Conservation (phyloP, 306 rosid genomes). For the Castanea sativa region DNA sequence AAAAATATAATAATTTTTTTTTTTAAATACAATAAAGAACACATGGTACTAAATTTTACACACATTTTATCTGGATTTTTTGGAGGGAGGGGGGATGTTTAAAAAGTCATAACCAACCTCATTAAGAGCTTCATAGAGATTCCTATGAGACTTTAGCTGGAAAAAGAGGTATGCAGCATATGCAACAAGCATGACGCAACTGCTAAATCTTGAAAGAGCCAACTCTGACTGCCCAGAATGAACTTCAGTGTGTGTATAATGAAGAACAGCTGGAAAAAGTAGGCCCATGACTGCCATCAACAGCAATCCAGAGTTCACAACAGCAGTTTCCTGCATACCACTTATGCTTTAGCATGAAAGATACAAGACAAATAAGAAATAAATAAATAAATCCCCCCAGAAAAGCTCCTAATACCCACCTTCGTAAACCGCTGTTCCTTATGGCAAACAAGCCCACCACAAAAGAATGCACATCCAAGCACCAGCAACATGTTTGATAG, state of each 20-base stretch:
- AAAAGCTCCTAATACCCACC: conserved; percentile 36
- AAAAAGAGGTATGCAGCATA: conserved; percentile 74
- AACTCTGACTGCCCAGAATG: conserved; percentile 61
- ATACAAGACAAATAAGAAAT: not conserved
- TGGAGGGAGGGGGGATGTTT: not conserved
- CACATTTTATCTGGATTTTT: too few relatives aligned
- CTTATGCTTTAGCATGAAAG: conserved; percentile 19
- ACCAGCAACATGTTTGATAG: conserved; percentile 86
- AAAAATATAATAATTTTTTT: too few relatives aligned
- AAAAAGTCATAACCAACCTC: conserved; percentile 46
- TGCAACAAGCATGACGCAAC: conserved; percentile 68
- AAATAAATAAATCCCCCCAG: not conserved
- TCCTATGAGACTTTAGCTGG: conserved; percentile 58
- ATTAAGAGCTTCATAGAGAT: conserved; percentile 39
- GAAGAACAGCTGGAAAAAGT: conserved; percentile 62
- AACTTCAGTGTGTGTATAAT: conserved; percentile 60
- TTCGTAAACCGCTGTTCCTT: conserved; percentile 75
- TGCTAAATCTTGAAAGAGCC: conserved; percentile 69
- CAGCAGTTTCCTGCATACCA: conserved; percentile 58
- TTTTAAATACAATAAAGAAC: too few relatives aligned
- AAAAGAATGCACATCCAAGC: conserved; percentile 85
- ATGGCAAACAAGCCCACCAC: conserved; percentile 68
- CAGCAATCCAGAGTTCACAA: conserved; percentile 64
- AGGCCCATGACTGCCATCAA: conserved; percentile 78
- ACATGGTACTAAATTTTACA: not conserved